These are phyloP conservation scores for Rhizopogon roseolus DNA, from an alignment of 768 basidiomycete genomes.

Conservation along the genomic window DNA sequence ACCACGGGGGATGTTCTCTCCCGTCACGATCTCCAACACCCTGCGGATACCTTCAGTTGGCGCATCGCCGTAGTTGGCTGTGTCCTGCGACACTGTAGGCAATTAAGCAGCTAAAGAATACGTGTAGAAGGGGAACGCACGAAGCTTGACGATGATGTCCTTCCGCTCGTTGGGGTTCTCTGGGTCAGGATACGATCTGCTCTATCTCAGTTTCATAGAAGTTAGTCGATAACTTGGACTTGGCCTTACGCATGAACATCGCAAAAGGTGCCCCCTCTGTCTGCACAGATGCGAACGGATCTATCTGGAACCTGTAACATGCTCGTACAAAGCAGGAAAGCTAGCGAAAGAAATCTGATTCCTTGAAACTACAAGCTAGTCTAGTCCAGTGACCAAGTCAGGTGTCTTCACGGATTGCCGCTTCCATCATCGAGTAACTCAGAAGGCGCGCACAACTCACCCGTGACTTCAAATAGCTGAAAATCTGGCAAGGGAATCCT, in stretches of 20 bases:
- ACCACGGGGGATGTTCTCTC: slow-evolving; percentile 63
- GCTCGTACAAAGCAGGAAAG: not conserved
- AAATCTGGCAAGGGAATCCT: no score
- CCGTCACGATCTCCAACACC: slow-evolving; percentile 74
- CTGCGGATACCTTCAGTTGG: slow-evolving; percentile 92
- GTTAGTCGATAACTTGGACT: not conserved
- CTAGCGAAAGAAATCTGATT: not conserved
- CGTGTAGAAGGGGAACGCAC: slow-evolving; percentile 36
- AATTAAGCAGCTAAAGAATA: not conserved
- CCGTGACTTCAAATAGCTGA: no score
- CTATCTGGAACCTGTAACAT: slow-evolving; percentile 51
- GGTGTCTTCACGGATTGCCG: not conserved
- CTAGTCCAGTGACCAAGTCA: not conserved
- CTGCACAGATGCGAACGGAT: slow-evolving; percentile 82
- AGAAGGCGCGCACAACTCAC: no score
- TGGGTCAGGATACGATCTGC: slow-evolving; percentile 72
- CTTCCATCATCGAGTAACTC: no score
- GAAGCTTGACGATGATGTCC: slow-evolving; percentile 87
- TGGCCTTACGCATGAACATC: slow-evolving; percentile 74
- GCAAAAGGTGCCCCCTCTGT: slow-evolving; percentile 90
- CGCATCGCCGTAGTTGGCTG: slow-evolving; percentile 83
- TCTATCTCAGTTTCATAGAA: not conserved
- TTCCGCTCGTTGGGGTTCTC: slow-evolving; percentile 54
- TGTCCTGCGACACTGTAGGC: slow-evolving; percentile 78
- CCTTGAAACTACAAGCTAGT: not conserved